Percentiles rank a stretch among this genome's conserved stretches.
phyloP scores from a whole-genome alignment of 148 eudicot species.

The Nepenthes mirabilis region DNA sequence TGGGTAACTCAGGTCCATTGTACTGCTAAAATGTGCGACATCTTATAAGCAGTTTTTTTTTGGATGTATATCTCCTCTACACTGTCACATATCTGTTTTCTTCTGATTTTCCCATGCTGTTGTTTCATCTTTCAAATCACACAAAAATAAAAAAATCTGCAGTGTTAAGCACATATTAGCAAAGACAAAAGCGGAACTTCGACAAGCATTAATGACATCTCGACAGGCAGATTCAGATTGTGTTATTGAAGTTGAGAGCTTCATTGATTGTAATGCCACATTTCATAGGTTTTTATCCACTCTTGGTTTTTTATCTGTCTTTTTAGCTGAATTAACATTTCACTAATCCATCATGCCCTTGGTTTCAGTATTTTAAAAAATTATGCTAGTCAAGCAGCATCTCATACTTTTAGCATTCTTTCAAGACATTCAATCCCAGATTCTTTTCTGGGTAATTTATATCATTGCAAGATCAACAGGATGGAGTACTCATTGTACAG shows the following conservation, averaged over 20 bases:
- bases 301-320: not conserved
- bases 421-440: slow-evolving; percentile 26
- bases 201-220: slow-evolving; percentile 51
- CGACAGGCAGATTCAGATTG: slow-evolving; percentile 53
- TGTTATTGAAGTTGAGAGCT: slow-evolving; percentile 78
- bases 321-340: not conserved
- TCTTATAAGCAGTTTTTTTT: too few species aligned
- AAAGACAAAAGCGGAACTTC: slow-evolving; percentile 52
- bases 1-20: too few species aligned
- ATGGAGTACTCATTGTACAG: slow-evolving; percentile 58
- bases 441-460: slow-evolving; percentile 18
- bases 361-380: slow-evolving; percentile 50
- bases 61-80: too few species aligned
- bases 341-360: slow-evolving; percentile 10
- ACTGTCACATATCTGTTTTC: not conserved
- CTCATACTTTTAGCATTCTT: slow-evolving; percentile 40
- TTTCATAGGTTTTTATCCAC: slow-evolving; percentile 58
- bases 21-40: too few species aligned
- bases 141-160: slow-evolving; percentile 11
- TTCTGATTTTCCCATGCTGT: slow-evolving; percentile 2
- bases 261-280: slow-evolving; percentile 54
- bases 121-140: not conserved
- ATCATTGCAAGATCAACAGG: slow-evolving; percentile 24
- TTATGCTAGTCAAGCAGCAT: slow-evolving; percentile 53
- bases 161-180: slow-evolving; percentile 69